Conservation (phyloP, 768 basidiomycete species). For the Rhodotorula babjevae region DNA sequence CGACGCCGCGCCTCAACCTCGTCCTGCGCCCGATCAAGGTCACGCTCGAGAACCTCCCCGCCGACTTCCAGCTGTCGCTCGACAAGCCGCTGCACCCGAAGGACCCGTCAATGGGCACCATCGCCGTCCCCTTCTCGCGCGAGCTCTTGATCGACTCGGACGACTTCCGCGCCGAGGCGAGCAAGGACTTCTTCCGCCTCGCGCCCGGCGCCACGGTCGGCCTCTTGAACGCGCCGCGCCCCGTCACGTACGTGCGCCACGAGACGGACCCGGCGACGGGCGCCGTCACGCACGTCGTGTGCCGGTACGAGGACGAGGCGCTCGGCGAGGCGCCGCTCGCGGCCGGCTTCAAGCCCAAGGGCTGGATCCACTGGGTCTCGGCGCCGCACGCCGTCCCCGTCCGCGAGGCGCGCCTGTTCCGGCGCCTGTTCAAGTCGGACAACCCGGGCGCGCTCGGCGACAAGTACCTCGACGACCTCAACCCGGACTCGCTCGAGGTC, state of each 20-base stretch:
- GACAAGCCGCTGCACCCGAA: conserved; percentile 94
- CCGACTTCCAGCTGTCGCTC: conserved; percentile 73
- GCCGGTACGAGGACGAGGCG: conserved; percentile 64
- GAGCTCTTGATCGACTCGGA: conserved; percentile 86
- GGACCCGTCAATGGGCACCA: conserved; percentile 75
- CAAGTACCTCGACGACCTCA: conserved; percentile 71
- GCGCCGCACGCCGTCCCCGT: conserved; percentile 70
- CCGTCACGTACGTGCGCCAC: conserved; percentile 88
- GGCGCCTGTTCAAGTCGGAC: conserved; percentile 89
- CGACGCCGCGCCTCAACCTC: conserved; percentile 83
- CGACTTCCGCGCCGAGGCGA: conserved; percentile 78
- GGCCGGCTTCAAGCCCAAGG: conserved; percentile 67
- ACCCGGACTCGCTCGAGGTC: conserved; percentile 72
- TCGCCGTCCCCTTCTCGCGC: conserved; percentile 76
- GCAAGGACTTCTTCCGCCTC: conserved; percentile 92
- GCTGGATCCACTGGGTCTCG: conserved; percentile 96
- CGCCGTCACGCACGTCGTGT: conserved; percentile 70
- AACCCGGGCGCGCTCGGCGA: conserved; percentile 61
- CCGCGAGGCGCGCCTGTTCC: conserved; percentile 87
- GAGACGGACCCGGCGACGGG: conserved; percentile 68
- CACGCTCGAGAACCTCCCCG: conserved; percentile 80
- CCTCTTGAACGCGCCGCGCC: conserved; percentile 83
- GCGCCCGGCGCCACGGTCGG: conserved; percentile 97
- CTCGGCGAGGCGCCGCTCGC: conserved; percentile 43
- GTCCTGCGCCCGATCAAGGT: conserved; percentile 85